These are phyloP conservation scores for Hypoxylon fragiforme DNA, from an alignment of 495 filamentous ascomycete genomes.

Conservation along the genomic window DNA sequence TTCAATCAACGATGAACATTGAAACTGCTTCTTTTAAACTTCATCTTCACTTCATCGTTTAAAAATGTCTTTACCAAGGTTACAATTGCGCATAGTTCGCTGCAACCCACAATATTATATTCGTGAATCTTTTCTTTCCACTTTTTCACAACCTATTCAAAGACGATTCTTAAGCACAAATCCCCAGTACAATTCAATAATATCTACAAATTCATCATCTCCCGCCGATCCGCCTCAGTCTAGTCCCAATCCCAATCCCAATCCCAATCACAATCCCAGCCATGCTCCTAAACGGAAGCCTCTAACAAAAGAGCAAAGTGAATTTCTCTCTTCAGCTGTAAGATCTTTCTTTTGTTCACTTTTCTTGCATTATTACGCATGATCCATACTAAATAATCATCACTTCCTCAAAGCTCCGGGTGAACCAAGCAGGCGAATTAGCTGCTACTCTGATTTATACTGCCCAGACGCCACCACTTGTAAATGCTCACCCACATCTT, in stretches of 20 bases:
- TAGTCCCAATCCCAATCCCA: slow-evolving; percentile 49
- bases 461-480: slow-evolving; percentile 72
- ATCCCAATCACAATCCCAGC: too few species aligned
- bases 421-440: slow-evolving; percentile 89
- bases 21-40: too few species aligned
- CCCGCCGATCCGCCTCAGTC: slow-evolving; percentile 10
- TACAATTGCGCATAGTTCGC: slow-evolving; percentile 5
- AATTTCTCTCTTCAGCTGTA: slow-evolving; percentile 78
- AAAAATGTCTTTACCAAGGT: slow-evolving; percentile 19
- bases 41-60: too few species aligned
- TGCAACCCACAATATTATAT: slow-evolving; percentile 1
- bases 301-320: slow-evolving; percentile 68
- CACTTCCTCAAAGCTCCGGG: slow-evolving; percentile 65
- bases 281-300: slow-evolving; percentile 61
- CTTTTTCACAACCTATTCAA: neutral
- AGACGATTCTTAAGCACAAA: slow-evolving; percentile 17
- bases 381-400: neutral
- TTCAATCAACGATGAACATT: too few species aligned
- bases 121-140: slow-evolving; percentile 6
- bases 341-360: too few species aligned
- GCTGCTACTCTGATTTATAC: slow-evolving; percentile 86
- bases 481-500: slow-evolving; percentile 82
- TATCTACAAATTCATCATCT: slow-evolving; percentile 10
- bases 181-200: slow-evolving; percentile 4
- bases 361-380: too few species aligned